A percentile compares a stretch with the other conserved stretches of the same genome.
phyloP scores from a whole-genome alignment of 257 asterid species.

The Capsicum baccatum region DNA sequence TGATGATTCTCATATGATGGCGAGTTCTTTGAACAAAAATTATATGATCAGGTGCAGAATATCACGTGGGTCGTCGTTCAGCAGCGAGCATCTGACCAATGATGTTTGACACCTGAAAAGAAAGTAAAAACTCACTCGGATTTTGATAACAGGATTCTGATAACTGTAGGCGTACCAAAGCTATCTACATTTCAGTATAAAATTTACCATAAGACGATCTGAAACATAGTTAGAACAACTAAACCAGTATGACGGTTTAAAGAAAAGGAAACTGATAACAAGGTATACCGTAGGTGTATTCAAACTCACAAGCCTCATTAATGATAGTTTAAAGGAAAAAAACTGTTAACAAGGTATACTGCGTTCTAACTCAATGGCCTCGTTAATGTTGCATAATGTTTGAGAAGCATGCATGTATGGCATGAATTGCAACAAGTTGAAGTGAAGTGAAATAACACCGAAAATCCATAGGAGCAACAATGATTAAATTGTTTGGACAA shows the following conservation, averaged over 20 bases:
- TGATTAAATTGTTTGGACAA: background rate
- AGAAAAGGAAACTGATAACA: no score
- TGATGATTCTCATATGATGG: background rate
- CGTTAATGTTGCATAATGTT: background rate
- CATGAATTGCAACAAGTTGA: background rate
- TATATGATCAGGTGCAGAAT: background rate
- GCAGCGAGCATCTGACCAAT: constrained; percentile 47
- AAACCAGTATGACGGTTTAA: background rate
- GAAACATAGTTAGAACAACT: constrained; percentile 2
- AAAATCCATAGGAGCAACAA: background rate
- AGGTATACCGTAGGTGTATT: no score
- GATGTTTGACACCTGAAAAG: constrained; percentile 48
- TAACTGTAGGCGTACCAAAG: background rate
- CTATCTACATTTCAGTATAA: background rate
- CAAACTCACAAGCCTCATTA: no score
- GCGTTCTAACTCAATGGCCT: background rate
- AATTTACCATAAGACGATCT: background rate
- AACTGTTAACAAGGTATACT: background rate
- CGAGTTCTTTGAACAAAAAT: background rate
- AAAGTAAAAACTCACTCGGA: background rate
- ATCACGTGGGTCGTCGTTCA: constrained; percentile 40
- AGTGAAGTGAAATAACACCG: background rate
- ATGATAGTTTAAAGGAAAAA: background rate
- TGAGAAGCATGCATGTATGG: background rate
- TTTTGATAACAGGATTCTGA: background rate